Base-by-base conservation (phyloP, 2,329 filamentous ascomycete genomes). In the Xenosphaeropsis pyriputrescens region DNA sequence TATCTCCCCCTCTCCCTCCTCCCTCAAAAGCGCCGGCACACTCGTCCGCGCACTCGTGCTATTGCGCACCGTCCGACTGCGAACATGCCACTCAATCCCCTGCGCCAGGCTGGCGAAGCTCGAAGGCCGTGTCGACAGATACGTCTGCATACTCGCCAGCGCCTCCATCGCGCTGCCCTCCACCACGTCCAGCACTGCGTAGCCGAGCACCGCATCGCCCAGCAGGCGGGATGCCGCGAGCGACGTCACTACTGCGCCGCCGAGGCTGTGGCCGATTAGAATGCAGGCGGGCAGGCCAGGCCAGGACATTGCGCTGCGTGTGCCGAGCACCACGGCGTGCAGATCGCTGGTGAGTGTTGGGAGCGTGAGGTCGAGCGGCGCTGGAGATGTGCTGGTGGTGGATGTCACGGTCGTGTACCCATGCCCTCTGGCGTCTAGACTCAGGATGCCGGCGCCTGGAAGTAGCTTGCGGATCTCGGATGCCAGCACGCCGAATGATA, bases 131-230 rank as follows among this genome's bases (percentile, higher is more conserved):
- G 79, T 86, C 1, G 82, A 78, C 15, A 98, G 70, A 57, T 95
- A 95, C 3, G 79, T 81, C 47, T 91, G 81, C 91, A 98, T 98
- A 57, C 82, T 88, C 57, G 86, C 78, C 38, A 98, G 67, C 2
- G 91, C 89, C 56, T 96, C 91, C 58, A 98, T 89, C 26, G 91
- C 91, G 1, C 85, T 93, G 9, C 91, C 84, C 59, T 98, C 91
- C 18, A 98, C 91, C 4, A 98, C 85, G 58, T 98, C 91, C 13
- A 98, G 66, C 6, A 96, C 88, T 3, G 78, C 84, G 58, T 89
- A 94, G 15, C 85, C 91, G 13, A 96, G 64, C 1, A 96, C 57
- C 18, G 76, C 70, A 29, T 61, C 57, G 2, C 80, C 83, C 29
- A 94, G 62, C 30, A 67, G 62, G 1, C 74, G 74, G 14, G 68